Conservation (phyloP, 352 stramenopile genomes). For the Phytophthora pisi region DNA sequence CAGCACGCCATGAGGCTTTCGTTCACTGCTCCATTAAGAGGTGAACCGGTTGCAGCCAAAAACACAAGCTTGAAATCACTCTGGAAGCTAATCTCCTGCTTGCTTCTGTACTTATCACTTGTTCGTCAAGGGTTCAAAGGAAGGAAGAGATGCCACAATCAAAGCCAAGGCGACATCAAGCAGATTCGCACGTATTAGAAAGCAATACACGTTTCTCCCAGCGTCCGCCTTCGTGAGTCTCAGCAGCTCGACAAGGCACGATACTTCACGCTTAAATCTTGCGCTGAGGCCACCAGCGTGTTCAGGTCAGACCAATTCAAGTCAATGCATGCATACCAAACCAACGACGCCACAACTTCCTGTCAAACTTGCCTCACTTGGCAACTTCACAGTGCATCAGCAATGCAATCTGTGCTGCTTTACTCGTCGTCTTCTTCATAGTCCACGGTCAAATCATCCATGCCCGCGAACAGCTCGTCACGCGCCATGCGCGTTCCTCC, state of each 20-base stretch:
- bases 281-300: conserved; percentile 20
- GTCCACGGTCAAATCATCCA: conserved; percentile 83
- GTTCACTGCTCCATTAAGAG: not conserved
- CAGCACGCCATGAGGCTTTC: conserved; percentile 7
- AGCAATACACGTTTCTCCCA: conserved; percentile 34
- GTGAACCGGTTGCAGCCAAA: conserved; percentile 14
- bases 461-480: conserved; percentile 60
- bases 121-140: conserved; percentile 29
- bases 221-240: conserved; percentile 18
- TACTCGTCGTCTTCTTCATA: conserved; percentile 84
- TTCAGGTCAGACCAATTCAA: conserved; percentile 30
- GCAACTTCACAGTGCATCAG: conserved; percentile 21
- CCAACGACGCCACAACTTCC: conserved; percentile 31
- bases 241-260: conserved; percentile 16
- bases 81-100: conserved; percentile 16
- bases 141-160: conserved; percentile 31
- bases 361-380: conserved; percentile 16
- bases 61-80: conserved; percentile 21
- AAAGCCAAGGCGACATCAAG: conserved; percentile 43
- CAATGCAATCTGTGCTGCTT: conserved; percentile 17
- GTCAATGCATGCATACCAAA: conserved; percentile 36
- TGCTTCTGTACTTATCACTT: conserved; percentile 25
- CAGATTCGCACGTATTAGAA: conserved; percentile 57
- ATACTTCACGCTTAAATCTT: conserved; percentile 25
- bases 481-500: conserved; percentile 35